Evolutionary conservation across 164 flowering plant genomes (phyloP).

Genomic region (Tetracentron sinense): DNA sequence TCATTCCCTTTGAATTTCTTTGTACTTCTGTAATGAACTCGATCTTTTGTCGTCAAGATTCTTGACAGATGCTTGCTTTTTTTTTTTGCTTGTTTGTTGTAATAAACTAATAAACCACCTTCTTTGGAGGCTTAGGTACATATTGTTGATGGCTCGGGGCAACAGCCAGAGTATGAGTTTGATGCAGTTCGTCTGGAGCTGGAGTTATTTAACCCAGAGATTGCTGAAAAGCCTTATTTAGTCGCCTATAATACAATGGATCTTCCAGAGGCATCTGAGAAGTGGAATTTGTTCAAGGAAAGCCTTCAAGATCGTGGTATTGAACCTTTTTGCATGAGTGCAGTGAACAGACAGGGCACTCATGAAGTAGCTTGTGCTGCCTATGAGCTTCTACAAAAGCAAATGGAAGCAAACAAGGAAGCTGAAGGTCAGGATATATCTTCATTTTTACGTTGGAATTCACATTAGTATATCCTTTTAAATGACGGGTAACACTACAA

Average conservation of each 20-base stretch:
- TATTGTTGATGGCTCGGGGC: constrained; percentile 85
- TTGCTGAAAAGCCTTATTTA: constrained; percentile 76
- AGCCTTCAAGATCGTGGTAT: constrained; percentile 58
- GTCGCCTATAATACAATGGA: constrained; percentile 95
- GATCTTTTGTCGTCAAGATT: not conserved
- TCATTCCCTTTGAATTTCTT: not conserved
- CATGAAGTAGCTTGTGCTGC: constrained; percentile 78
- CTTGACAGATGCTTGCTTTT: not conserved
- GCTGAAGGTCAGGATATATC: constrained; percentile 35
- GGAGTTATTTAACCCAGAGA: constrained; percentile 84
- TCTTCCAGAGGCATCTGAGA: constrained; percentile 83
- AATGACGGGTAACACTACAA: not conserved
- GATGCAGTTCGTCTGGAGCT: constrained; percentile 91
- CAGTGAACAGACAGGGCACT: constrained; percentile 73
- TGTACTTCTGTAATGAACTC: no score
- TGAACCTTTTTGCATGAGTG: constrained; percentile 83
- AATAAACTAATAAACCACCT: constrained; percentile 5
- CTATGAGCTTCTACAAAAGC: constrained; percentile 51
- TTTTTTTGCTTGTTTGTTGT: not conserved
- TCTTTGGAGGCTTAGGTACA: constrained; percentile 56
- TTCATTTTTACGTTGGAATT: not conserved
- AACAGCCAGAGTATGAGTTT: constrained; percentile 84
- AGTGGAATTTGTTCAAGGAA: constrained; percentile 69
- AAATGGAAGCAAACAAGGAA: constrained; percentile 27
- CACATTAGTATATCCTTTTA: not conserved